Evolutionary conservation across 768 basidiomycete genomes (phyloP), one percentile per base, ranked within the genome.

Genomic region (Serendipita sp.): DNA sequence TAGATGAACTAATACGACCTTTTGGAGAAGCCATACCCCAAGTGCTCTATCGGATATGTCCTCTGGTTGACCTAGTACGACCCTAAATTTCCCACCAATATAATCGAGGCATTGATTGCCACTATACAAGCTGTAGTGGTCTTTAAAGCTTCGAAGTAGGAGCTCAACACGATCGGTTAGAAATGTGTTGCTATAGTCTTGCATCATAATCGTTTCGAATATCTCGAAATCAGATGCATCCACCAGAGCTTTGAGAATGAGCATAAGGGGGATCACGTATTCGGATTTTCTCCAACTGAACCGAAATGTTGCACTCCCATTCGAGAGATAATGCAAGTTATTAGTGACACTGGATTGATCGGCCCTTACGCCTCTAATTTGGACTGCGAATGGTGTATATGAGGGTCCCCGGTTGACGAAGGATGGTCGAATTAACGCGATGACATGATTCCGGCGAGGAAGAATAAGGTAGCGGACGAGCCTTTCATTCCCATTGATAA

Each of bases 401-500:
- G 91, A 90, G 9, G 89, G 90, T 2, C 96, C 96, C 65, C 96
- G 89, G 66, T 90, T 92, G 61, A 82, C 73, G 72, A 98, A 99
- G 11, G 91, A 86, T 22, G 91, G 88, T 56, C 96, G 90, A 68
- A 88, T 77, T 68, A 99, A 84, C 56, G 93, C 86, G 66, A 94
- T 90, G 69, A 90, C 92, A 75, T 98, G 92, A 71, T 98, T 92
- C 61, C 96, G 82, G 28, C 96, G 86, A 13, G 94, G 95, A 42
- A 99, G 81, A 69, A 98, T 93, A 71, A 98, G 84, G 75, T 93
- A 97, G 66, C 96, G 91, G 68, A 99, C 94, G 65, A 99, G 82
- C 75, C 93, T 91, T 75, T 99, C 96, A 74, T 97, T 98, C 65
- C 96, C 96, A 72, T 99, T 99, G 73, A 99, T 84, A 70, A 99